Evolutionary conservation across 805 yeast species (phyloP).

Genomic region (Lachancea lanzarotensis): DNA sequence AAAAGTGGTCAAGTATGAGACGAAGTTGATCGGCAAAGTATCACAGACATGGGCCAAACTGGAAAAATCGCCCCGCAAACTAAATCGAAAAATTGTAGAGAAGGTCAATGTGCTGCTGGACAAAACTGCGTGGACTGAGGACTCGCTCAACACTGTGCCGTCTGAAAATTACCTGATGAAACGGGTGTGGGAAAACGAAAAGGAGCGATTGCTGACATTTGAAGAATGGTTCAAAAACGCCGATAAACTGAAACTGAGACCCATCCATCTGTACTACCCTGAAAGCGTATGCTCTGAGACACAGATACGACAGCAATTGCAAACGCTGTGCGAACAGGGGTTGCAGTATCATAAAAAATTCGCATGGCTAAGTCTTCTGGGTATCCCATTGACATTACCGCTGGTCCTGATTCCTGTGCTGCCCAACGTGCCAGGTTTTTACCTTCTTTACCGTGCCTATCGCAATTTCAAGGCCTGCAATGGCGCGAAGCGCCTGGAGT

Average conservation of each 20-base stretch:
- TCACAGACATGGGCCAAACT: slow-evolving; percentile 57
- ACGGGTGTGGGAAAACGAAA: slow-evolving; percentile 16
- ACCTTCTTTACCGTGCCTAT: slow-evolving; percentile 70
- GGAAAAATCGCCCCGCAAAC: slow-evolving; percentile 43
- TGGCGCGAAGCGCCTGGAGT: slow-evolving; percentile 65
- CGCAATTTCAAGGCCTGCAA: slow-evolving; percentile 74
- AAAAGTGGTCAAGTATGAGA: slow-evolving; percentile 35
- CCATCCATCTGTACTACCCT: slow-evolving; percentile 50
- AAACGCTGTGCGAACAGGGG: slow-evolving; percentile 39
- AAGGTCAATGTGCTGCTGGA: slow-evolving; percentile 48
- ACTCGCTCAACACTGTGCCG: slow-evolving; percentile 69
- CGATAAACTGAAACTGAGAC: slow-evolving; percentile 14
- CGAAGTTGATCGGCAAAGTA: slow-evolving; percentile 44
- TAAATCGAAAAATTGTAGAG: slow-evolving; percentile 55
- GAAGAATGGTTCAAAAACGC: slow-evolving; percentile 13
- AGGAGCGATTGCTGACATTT: slow-evolving; percentile 14
- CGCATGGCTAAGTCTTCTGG: slow-evolving; percentile 46
- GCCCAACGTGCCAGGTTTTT: slow-evolving; percentile 91
- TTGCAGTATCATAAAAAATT: slow-evolving; percentile 49
- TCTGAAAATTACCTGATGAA: slow-evolving; percentile 49
- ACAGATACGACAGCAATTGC: slow-evolving; percentile 36
- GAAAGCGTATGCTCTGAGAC: slow-evolving; percentile 27
- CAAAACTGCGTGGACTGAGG: slow-evolving; percentile 74
- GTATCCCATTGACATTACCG: slow-evolving; percentile 75
- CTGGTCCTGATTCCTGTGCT: slow-evolving; percentile 74